Evolutionary conservation across 805 yeast species (phyloP), one percentile per base, ranked within the genome.

Genomic region (Wickerhamomyces hampshirensis): DNA sequence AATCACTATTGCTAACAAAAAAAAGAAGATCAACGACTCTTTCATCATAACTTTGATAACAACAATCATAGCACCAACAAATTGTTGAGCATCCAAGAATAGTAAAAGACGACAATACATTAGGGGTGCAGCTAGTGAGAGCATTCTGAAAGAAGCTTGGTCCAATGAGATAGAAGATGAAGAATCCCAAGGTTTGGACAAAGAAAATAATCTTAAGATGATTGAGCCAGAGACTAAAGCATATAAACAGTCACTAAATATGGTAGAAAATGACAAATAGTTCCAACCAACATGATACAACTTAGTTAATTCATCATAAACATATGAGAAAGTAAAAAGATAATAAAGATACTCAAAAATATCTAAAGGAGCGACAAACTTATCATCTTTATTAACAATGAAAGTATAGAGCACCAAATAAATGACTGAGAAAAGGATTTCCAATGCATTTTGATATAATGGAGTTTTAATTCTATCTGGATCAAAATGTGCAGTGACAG

Each of bases 391-490:
- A 55, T 84, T 83, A 41, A 85, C 73, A 17, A 82, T 69, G 31
- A 75, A 46, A 1, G 94, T 75, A 61, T 70, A 87, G 0, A 86
- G 53, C 0, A 62, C 46, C 48, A 87, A 63, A 52, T 77, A 87
- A 4, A 83, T 37, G 11, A 86, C 37, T 7, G 91, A 77, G 46
- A 85, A 74, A 30, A 69, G 50, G 37, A 88, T 77, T 50, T 85
- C 93, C 45, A 87, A 48, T 13, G 69, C 65, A 55, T 84, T 85
- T 56, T 87, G 96, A 57, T 87, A 88, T 35, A 71, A 62, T 3
- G 96, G 96, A 3, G 96, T 81, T 60, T 82, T 84, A 50, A 88
- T 74, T 56, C 96, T 68, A 35, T 80, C 86, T 0, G 95, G 91
- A 47, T 81, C 78, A 48, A 84, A 85, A 59, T 87, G 96, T 3